Evolutionary conservation across 2,329 filamentous ascomycete species (phyloP), one percentile per base, ranked within the genome.

Genomic region (Fusarium nygamai): DNA sequence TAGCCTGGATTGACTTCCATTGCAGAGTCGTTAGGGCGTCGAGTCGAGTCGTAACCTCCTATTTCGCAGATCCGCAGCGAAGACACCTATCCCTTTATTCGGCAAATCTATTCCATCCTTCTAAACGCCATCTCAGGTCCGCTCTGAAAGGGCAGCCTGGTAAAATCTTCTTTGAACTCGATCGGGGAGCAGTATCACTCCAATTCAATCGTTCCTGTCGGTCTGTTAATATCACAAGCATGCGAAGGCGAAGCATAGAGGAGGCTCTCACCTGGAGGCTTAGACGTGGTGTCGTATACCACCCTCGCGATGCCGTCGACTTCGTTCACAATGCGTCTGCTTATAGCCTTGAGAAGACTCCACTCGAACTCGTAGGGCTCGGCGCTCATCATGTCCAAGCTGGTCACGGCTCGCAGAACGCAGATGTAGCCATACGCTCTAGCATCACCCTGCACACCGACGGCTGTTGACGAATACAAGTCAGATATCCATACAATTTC

Each of bases 311-410:
- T 64, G 22, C 62, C 62, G 38, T 64, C 62, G 50, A 64, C 62
- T 47, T 64, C 62, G 59, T 64, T 64, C 59, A 64, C 62, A 48
- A 64, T 64, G 43, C 62, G 61, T 22, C 62, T 64, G 44, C 62
- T 64, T 22, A 64, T 64, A 64, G 62, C 62, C 59, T 64, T 64
- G 22, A 64, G 31, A 31, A 64, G 62, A 47, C 59, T 64, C 62
- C 62, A 64, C 44, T 64, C 47, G 24, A 64, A 64, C 36, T 64
- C 62, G 14, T 64, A 64, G 13, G 62, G 62, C 80, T 93, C 89
- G 31, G 92, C 92, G 6, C 88, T 93, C 93, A 95, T 95, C 82
- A 94, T 79, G 48, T 83, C 81, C 27, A 71, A 72, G 47, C 82
- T 88, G 24, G 78, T 81, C 4, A 88, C 85, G 13, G 87, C 86